A percentile compares a stretch with the other conserved stretches of the same genome.
Conservation (phyloP, 2,329 filamentous ascomycete genomes). For the Ciborinia camelliae region DNA sequence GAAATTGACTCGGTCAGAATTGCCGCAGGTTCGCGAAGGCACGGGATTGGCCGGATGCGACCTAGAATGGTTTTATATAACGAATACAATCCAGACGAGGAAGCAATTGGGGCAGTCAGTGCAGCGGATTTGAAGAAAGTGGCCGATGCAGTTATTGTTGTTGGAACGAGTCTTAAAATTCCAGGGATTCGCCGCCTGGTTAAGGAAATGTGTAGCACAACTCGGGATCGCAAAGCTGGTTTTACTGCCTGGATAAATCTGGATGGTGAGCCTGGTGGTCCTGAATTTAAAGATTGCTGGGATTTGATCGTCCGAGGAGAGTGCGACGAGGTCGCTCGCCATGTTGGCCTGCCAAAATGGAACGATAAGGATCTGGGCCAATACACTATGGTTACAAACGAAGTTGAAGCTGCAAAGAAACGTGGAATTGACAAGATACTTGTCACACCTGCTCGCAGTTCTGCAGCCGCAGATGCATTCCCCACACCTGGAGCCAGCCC, state of each 20-base stretch:
- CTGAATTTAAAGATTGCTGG: slow-evolving; percentile 89
- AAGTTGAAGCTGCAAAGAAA: slow-evolving; percentile 42
- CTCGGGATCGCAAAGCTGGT: slow-evolving; percentile 77
- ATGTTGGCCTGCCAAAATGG: slow-evolving; percentile 62
- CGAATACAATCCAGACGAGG: slow-evolving; percentile 92
- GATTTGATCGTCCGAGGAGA: slow-evolving; percentile 84
- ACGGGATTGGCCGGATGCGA: slow-evolving; percentile 84
- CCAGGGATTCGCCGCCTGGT: slow-evolving; percentile 87
- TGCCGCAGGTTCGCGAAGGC: slow-evolving; percentile 79
- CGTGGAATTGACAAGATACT: slow-evolving; percentile 44
- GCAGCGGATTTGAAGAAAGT: slow-evolving; percentile 78
- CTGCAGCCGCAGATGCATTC: slow-evolving; percentile 47
- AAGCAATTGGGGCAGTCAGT: slow-evolving; percentile 90
- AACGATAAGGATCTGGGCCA: slow-evolving; percentile 53
- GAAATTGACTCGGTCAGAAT: slow-evolving; percentile 74
- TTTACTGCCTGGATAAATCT: slow-evolving; percentile 94
- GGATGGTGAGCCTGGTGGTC: slow-evolving; percentile 75
- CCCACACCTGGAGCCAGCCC: slow-evolving; percentile 58
- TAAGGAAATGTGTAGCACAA: slow-evolving; percentile 83
- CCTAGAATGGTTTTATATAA: slow-evolving; percentile 97
- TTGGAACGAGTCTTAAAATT: slow-evolving; percentile 93
- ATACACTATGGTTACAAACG: slow-evolving; percentile 45
- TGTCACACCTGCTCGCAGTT: slow-evolving; percentile 38
- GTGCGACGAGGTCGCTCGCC: slow-evolving; percentile 79
- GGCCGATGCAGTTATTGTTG: slow-evolving; percentile 89